Evolutionary conservation across 2,329 filamentous ascomycete genomes (phyloP), one percentile per base, ranked within the genome.

Genomic region (Fusarium dlaminii): DNA sequence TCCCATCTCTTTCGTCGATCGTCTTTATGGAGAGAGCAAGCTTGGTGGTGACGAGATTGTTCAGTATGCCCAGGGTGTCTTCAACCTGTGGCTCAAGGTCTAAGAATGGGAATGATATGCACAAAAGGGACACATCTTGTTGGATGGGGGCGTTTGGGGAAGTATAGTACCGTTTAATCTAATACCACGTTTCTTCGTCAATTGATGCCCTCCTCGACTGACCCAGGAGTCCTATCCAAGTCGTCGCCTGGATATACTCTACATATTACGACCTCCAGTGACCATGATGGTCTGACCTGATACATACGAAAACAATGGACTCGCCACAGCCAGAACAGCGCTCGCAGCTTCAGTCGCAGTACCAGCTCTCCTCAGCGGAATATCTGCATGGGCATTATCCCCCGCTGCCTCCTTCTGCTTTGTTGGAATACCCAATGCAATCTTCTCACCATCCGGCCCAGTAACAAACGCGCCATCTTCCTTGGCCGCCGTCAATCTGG

Each of bases 21-120:
- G 96, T 65, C 84, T 99, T 52, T 99, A 98, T 82, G 96, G 96
- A 37, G 96, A 98, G 86, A 95, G 92, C 81, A 99, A 98, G 88
- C 88, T 99, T 60, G 95, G 96, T 30, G 94, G 94, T 2, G 93
- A 95, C 80, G 96, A 99, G 88, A 98, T 99, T 84, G 94, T 97
- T 63, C 94, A 98, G 84, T 99, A 98, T 83, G 91, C 95, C 58
- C 97, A 97, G 87, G 94, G 93, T 7, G 92, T 96, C 42, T 82
- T 95, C 73, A 90, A 85, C 72, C 83, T 96, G 77, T 96, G 93
- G 93, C 84, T 93, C 80, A 94, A 92, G 85, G 93, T 95, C 72
- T 95, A 84, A 70, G 48, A 37, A 62, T 34, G 40, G 24, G 34
- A 70, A 70, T 63, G 66, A 60, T 42, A 72, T 60, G 65, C 71